Evolutionary conservation across 108 stramenopile species (phyloP), one percentile per base, ranked within the genome.

Genomic region (Bacterosira constricta): DNA sequence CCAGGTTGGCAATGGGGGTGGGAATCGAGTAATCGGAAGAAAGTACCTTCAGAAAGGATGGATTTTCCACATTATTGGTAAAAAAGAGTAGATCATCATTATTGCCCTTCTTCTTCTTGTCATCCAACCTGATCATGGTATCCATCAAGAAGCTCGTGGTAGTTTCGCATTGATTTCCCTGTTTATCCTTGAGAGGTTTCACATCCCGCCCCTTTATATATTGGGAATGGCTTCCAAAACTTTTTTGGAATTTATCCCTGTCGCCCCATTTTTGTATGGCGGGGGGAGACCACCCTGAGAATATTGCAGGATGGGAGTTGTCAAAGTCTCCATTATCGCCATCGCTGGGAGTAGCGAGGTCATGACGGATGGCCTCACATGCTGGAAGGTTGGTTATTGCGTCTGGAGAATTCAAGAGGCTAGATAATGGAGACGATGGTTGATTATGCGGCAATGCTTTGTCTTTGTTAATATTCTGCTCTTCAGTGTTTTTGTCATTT

Each of bases 41-140:
- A 0, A 79, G 23, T 18, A 46, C 15, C 17, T 76, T 50, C 21
- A 83, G 30, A 44, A 83, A 79, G 1, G 15, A 11, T 30, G 47
- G 49, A 73, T 79, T 79, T 70, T 83, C 83, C 37, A 66, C 38
- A 46, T 83, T 59, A 68, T 83, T 83, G 29, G 83, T 83, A 53
- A 83, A 83, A 25, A 79, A 75, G 12, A 79, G 50, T 27, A 83
- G 5, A 31, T 53, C 37, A n/a, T 39, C 25, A n/a, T n/a, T n/a
- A n/a, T n/a, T n/a, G n/a, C n/a, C n/a, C 51, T 73, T 9, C 42
- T 17, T 21, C 12, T 46, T 27, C 13, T 59, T 21, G 2, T 30
- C 25, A 30, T 13, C 17, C 49, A 75, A 29, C 45, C 70, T 38
- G 11, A 26, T 21, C 41, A 61, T 55, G 31, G 66, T 30, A 25